These are phyloP conservation scores for Hanseniaspora jakobsenii DNA, from an alignment of 805 yeast species.

Conservation along the genomic window DNA sequence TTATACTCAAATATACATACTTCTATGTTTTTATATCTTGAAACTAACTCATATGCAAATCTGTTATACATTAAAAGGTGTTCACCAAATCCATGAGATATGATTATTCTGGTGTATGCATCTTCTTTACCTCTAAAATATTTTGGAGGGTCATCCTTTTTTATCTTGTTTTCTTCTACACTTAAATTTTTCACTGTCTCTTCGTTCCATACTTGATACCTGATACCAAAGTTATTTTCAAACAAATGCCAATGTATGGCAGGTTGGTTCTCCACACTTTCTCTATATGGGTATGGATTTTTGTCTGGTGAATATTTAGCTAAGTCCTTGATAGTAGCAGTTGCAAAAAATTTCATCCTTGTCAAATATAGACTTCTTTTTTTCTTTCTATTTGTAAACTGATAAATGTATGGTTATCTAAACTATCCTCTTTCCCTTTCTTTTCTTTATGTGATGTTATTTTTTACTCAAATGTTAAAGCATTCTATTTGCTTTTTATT, in stretches of 20 bases:
- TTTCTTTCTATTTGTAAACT: neutral
- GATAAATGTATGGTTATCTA: neutral
- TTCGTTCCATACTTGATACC: conserved; percentile 16
- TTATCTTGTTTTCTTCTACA: conserved; percentile 17
- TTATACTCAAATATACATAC: conserved; percentile 60
- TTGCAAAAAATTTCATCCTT: conserved; percentile 14
- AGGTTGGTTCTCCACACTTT: conserved; percentile 4
- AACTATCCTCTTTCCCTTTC: neutral
- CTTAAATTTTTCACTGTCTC: conserved; percentile 15
- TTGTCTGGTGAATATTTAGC: conserved; percentile 2
- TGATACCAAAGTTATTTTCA: conserved; percentile 3
- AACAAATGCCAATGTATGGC: conserved; percentile 5
- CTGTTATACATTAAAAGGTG: conserved; percentile 38
- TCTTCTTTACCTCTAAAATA: conserved; percentile 15
- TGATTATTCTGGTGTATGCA: conserved; percentile 32
- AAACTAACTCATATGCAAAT: conserved; percentile 38
- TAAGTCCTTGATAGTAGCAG: conserved; percentile 1
- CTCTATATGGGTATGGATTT: conserved; percentile 11
- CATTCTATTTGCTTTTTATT: too few relatives aligned
- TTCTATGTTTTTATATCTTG: conserved; percentile 45
- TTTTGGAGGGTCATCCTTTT: too few relatives aligned
- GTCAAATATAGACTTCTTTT: neutral
- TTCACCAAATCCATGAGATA: conserved; percentile 67
- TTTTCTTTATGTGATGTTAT: too few relatives aligned
- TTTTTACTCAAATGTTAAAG: too few relatives aligned